These are phyloP conservation scores for Candida argentea DNA, from an alignment of 805 yeast species.

Conservation along the genomic window DNA sequence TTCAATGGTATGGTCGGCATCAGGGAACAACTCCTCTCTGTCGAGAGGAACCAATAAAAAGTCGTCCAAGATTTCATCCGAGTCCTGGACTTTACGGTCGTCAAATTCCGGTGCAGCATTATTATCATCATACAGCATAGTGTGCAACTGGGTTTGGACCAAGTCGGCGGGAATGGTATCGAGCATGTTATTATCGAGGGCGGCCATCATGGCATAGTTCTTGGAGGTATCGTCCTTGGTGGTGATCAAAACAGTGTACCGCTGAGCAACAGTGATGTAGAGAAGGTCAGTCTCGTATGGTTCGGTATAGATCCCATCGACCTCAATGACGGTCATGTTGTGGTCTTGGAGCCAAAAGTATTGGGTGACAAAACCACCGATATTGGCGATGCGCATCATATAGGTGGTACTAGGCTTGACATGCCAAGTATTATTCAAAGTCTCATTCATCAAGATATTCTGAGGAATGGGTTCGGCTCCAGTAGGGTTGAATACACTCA, in stretches of 20 bases:
- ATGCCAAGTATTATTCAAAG: constrained; percentile 63
- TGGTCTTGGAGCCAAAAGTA: constrained; percentile 86
- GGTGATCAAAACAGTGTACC: constrained; percentile 69
- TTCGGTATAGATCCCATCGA: constrained; percentile 85
- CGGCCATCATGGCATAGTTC: constrained; percentile 78
- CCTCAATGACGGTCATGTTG: constrained; percentile 74
- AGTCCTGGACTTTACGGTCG: constrained; percentile 19
- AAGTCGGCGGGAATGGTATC: constrained; percentile 63
- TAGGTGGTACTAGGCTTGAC: constrained; percentile 85
- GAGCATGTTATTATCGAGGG: constrained; percentile 73
- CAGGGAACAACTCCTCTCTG: constrained; percentile 39
- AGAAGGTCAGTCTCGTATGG: constrained; percentile 58
- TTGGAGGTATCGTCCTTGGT: constrained; percentile 53
- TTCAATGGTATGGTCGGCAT: constrained; percentile 60
- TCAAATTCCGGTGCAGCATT: constrained; percentile 35
- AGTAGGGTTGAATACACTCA: constrained; percentile 77
- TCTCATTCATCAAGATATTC: constrained; percentile 68
- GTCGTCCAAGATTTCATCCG: constrained; percentile 38
- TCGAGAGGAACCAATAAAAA: constrained; percentile 21
- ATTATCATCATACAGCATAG: constrained; percentile 45
- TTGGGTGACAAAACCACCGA: constrained; percentile 89
- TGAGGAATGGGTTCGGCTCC: constrained; percentile 98
- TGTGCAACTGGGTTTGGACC: constrained; percentile 63
- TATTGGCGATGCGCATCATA: constrained; percentile 66
- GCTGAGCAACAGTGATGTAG: constrained; percentile 85